Conservation (phyloP, 345 rosid species). For the Camelina sativa region DNA sequence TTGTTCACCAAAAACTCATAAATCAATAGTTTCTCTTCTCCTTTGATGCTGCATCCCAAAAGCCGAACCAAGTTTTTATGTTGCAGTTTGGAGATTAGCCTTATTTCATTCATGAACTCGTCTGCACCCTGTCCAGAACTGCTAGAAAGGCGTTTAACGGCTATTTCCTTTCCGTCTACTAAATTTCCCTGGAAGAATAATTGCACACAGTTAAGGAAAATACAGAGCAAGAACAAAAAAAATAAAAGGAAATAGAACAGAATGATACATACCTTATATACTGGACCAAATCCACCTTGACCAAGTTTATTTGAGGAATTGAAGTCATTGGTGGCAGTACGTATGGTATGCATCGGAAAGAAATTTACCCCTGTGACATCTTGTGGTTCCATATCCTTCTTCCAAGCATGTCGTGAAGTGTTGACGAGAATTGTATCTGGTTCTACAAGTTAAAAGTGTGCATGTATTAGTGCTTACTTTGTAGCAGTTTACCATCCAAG, state of each 20-base stretch:
- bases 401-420: constrained; percentile 24
- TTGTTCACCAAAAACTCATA: constrained; percentile 65
- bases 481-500: constrained; percentile 10
- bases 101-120: constrained; percentile 54
- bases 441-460: constrained; percentile 5
- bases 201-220: background rate
- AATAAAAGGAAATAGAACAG: background rate
- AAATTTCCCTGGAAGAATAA: constrained; percentile 47
- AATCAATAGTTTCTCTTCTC: constrained; percentile 54
- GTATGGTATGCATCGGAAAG: constrained; percentile 28
- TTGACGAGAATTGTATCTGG: background rate
- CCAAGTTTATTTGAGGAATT: constrained; percentile 38
- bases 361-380: constrained; percentile 31
- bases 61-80: constrained; percentile 68
- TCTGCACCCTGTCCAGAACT: constrained; percentile 52
- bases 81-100: constrained; percentile 59
- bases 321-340: constrained; percentile 38
- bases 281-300: constrained; percentile 48
- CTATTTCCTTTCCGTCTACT: constrained; percentile 51
- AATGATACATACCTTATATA: constrained; percentile 37
- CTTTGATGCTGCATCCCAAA: constrained; percentile 59
- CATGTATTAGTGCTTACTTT: constrained; percentile 8
- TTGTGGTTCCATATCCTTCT: constrained; percentile 22
- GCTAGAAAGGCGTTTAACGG: constrained; percentile 55
- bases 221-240: background rate